Evolutionary conservation across 805 yeast genomes (phyloP), one percentile per base, ranked within the genome.

Genomic region (Yarrowia osloensis): DNA sequence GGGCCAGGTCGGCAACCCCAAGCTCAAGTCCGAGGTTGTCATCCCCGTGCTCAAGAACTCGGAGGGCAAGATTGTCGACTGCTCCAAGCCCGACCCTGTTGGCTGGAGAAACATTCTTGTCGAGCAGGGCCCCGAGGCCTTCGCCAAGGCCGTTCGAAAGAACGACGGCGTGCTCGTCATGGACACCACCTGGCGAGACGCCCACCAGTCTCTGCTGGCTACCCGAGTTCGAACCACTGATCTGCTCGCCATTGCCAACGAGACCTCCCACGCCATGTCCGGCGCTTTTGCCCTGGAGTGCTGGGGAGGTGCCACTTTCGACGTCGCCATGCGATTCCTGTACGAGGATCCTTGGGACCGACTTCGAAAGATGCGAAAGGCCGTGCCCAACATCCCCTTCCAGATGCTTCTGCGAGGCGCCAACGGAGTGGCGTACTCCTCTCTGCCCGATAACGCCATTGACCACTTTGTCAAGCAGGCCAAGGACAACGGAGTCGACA

Each of bases 261-360:
- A 96, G 67, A 95, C 99, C 35, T 90, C 97, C 3, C 88, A 89
- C 75, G 98, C 97, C 22, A 81, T 92, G 73, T 79, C 88, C 71
- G 93, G 94, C 70, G 96, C 97, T 3, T 95, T 92, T 78, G 95
- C 99, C 21, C 82, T 95, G 67, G 99, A 95, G 81, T 95, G 99
- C 83, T 95, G 99, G 99, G 99, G 99, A 81, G 99, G 99, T 80
- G 99, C 99, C 67, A 95, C 99, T 42, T 95, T 95, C 74, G 99
- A 95, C 76, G 99, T 95, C 67, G 89, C 97, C 67, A 93, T 95
- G 98, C 87, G 99, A 80, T 95, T 95, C 85, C 84, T 95, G 75
- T 91, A 94, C 79, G 99, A 95, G 83, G 98, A 93, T 78, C 99
- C 99, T 71, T 95, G 99, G 99, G 96, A 85, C 69, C 87, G 99